Evolutionary conservation across 169 alveolate genomes (phyloP).

Genomic region (Plasmodium falciparum): DNA sequence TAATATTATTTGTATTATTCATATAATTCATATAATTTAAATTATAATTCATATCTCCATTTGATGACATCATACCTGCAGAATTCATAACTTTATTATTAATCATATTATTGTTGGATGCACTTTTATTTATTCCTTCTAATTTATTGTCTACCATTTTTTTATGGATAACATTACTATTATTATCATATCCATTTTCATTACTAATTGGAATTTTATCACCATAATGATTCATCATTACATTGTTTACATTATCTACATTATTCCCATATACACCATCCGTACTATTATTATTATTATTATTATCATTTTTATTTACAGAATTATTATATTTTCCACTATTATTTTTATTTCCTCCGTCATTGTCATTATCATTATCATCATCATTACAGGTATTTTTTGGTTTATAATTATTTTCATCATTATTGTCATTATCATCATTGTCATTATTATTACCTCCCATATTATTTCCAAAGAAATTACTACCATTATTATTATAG

Average conservation of each 20-base stretch:
- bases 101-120: background rate
- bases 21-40: slow-evolving; percentile 20
- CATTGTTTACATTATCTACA: slow-evolving; percentile 7
- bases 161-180: slow-evolving; percentile 14
- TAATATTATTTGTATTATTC: slow-evolving; percentile 1
- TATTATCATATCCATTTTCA: slow-evolving; percentile 21
- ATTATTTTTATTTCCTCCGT: background rate
- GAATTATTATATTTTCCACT: background rate
- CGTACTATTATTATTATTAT: slow-evolving; percentile 2
- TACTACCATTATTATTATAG: slow-evolving; percentile 11
- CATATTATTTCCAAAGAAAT: background rate
- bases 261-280: slow-evolving; percentile 10
- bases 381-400: background rate
- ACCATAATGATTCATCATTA: slow-evolving; percentile 6
- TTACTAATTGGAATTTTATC: slow-evolving; percentile 7
- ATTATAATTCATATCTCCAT: slow-evolving; percentile 1
- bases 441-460: background rate
- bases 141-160: slow-evolving; percentile 17
- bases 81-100: slow-evolving; percentile 14
- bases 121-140: background rate
- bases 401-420: slow-evolving; percentile 12
- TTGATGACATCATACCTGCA: background rate
- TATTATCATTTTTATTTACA: background rate
- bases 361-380: background rate
- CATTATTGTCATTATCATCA: slow-evolving; percentile 10